Evolutionary conservation across 805 yeast genomes (phyloP).

Genomic region (Lachancea kluyveri): DNA sequence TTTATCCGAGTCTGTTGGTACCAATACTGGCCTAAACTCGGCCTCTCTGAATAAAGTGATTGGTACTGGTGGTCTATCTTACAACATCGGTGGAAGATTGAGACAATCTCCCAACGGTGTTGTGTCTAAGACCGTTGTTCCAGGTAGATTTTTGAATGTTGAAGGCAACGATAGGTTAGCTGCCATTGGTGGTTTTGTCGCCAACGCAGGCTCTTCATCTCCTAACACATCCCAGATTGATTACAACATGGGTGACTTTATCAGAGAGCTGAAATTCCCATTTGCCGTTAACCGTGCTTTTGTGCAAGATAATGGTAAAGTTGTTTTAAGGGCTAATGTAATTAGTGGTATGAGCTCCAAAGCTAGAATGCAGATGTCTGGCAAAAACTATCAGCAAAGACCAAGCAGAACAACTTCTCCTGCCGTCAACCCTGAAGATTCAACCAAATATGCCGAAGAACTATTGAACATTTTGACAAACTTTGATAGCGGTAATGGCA

Average conservation of each 20-base stretch:
- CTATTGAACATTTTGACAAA: conserved; percentile 13
- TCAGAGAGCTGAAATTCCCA: conserved; percentile 40
- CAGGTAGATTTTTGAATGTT: conserved; percentile 58
- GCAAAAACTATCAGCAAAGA: conserved; percentile 15
- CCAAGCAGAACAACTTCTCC: conserved; percentile 10
- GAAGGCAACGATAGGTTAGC: conserved; percentile 37
- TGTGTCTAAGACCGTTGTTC: conserved; percentile 45
- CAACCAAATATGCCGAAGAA: conserved; percentile 15
- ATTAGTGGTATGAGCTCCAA: conserved; percentile 17
- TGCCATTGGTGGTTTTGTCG: conserved; percentile 56
- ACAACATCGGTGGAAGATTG: conserved; percentile 61
- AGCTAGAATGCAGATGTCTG: conserved; percentile 13
- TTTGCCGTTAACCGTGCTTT: conserved; percentile 35
- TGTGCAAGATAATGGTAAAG: conserved; percentile 33
- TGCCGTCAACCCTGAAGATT: conserved; percentile 12
- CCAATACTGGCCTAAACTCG: conserved; percentile 7
- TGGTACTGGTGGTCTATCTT: conserved; percentile 76
- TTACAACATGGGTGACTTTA: conserved; percentile 34
- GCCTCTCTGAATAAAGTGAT: conserved; percentile 31
- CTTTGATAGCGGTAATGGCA: conserved; percentile 8
- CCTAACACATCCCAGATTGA: conserved; percentile 31
- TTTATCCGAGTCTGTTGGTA: conserved; percentile 25
- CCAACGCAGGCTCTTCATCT: conserved; percentile 28
- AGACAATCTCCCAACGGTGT: conserved; percentile 67
- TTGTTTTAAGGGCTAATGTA: conserved; percentile 18